These are phyloP conservation scores for Phellinidium pouzarii DNA, from an alignment of 1,284 basidiomycete genomes.

Conservation along the genomic window DNA sequence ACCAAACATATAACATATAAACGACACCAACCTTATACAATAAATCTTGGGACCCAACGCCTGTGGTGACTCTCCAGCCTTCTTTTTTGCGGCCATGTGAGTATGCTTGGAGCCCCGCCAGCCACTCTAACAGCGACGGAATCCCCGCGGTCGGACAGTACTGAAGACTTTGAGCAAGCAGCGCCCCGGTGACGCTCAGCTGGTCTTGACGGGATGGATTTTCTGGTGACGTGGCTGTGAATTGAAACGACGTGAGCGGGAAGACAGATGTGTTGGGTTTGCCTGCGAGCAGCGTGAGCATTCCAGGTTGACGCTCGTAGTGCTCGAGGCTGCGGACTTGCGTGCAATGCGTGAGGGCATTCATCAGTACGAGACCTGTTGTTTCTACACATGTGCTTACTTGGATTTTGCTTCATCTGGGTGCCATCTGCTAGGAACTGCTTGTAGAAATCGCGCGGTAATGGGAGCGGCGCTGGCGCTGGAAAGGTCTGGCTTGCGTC, in stretches of 20 bases:
- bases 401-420: too few relatives aligned
- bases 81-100: conserved; percentile 52
- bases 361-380: too few relatives aligned
- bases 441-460: too few relatives aligned
- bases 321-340: conserved; percentile 63
- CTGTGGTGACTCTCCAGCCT: conserved; percentile 71
- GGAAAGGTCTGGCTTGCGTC: too few relatives aligned
- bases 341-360: too few relatives aligned
- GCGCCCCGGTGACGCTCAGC: conserved; percentile 47
- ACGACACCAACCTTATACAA: conserved; percentile 73
- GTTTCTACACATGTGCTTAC: too few relatives aligned
- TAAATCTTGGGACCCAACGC: conserved; percentile 83
- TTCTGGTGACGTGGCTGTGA: conserved; percentile 45
- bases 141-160: conserved; percentile 76
- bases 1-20: too few relatives aligned
- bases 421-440: too few relatives aligned
- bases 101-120: conserved; percentile 58
- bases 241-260: conserved; percentile 74
- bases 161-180: conserved; percentile 62
- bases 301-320: conserved; percentile 70
- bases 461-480: too few relatives aligned
- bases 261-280: conserved; percentile 87
- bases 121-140: conserved; percentile 55
- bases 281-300: conserved; percentile 83
- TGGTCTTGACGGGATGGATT: conserved; percentile 33